Percentiles rank a stretch among this genome's conserved stretches.
These are phyloP conservation scores for Apophysomyces trapeziformis DNA, from an alignment of 371 early-diverging fungal genomes.

Conservation along the genomic window DNA sequence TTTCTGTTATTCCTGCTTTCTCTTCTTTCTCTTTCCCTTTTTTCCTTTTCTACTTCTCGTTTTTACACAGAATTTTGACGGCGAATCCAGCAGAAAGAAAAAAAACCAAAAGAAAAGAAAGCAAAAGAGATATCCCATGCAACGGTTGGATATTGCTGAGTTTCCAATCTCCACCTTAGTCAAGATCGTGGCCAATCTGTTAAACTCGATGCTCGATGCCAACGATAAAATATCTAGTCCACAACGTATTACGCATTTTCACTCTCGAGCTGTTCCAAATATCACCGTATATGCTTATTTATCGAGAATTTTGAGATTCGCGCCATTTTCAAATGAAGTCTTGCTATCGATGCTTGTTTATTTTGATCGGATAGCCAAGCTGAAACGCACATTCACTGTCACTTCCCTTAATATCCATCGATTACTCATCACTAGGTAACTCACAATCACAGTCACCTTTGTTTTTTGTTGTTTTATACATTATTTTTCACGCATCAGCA, in stretches of 20 bases:
- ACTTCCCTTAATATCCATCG: conserved; percentile 84
- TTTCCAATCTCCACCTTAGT: conserved; percentile 39
- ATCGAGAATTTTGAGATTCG: conserved; percentile 74
- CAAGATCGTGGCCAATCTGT: conserved; percentile 53
- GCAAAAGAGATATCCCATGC: background rate
- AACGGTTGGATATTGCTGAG: conserved; percentile 41
- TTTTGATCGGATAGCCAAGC: conserved; percentile 79
- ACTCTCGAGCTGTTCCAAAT: conserved; percentile 80
- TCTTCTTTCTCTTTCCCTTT: conserved; percentile 13
- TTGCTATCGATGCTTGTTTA: conserved; percentile 81
- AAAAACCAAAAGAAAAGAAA: background rate
- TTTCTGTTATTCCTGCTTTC: conserved; percentile 16
- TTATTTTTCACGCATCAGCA: conserved; percentile 35
- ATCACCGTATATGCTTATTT: conserved; percentile 73
- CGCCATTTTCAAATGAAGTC: conserved; percentile 77
- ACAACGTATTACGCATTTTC: conserved; percentile 69
- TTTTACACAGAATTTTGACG: background rate
- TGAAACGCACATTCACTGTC: conserved; percentile 55
- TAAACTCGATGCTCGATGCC: conserved; percentile 58
- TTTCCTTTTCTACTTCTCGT: background rate
- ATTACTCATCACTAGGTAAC: conserved; percentile 70
- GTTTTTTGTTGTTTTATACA: conserved; percentile 1
- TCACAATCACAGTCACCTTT: background rate
- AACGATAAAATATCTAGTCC: conserved; percentile 72
- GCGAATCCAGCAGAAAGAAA: conserved; percentile 5